A percentile compares a stretch with the other conserved stretches of the same genome.
These are phyloP conservation scores for Trichophyton rubrum DNA, from an alignment of 2,329 filamentous ascomycete genomes.

Conservation along the genomic window DNA sequence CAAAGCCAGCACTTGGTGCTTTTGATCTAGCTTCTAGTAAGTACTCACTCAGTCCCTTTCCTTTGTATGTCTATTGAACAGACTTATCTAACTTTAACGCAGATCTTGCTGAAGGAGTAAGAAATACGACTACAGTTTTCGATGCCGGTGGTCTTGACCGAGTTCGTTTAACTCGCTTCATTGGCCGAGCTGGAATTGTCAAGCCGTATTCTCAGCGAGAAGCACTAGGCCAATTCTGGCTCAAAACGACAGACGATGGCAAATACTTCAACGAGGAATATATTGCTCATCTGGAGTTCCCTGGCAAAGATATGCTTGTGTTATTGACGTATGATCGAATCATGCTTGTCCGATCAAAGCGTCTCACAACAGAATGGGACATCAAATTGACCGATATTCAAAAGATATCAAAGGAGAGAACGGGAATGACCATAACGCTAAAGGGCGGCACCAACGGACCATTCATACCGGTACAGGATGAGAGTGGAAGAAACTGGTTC, in stretches of 20 bases:
- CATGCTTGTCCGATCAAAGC: conserved; percentile 76
- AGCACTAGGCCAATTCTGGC: conserved; percentile 93
- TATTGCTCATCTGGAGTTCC: conserved; percentile 88
- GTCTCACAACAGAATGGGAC: conserved; percentile 86
- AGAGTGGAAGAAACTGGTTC: conserved; percentile 57
- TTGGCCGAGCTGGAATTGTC: conserved; percentile 84
- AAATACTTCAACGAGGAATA: conserved; percentile 97
- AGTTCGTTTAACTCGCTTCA: conserved; percentile 83
- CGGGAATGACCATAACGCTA: conserved; percentile 76
- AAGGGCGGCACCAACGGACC: conserved; percentile 87
- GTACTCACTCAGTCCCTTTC: conserved; percentile 6
- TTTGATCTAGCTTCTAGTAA: conserved; percentile 83
- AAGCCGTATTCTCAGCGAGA: conserved; percentile 90
- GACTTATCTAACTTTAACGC: conserved; percentile 9
- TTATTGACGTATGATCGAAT: conserved; percentile 83
- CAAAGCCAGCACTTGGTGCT: conserved; percentile 91
- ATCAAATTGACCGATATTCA: conserved; percentile 91
- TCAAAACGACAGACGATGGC: conserved; percentile 94
- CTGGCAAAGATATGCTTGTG: conserved; percentile 73
- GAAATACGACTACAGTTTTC: conserved; percentile 97
- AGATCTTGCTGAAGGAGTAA: conserved; percentile 87
- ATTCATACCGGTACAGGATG: conserved; percentile 87
- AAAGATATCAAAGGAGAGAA: conserved; percentile 93
- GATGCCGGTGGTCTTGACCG: conserved; percentile 89
- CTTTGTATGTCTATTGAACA: background rate